Percentiles rank a stretch among this genome's conserved stretches.
These are phyloP conservation scores for Pichia sporocuriosa DNA, from an alignment of 805 yeast genomes.

Conservation along the genomic window DNA sequence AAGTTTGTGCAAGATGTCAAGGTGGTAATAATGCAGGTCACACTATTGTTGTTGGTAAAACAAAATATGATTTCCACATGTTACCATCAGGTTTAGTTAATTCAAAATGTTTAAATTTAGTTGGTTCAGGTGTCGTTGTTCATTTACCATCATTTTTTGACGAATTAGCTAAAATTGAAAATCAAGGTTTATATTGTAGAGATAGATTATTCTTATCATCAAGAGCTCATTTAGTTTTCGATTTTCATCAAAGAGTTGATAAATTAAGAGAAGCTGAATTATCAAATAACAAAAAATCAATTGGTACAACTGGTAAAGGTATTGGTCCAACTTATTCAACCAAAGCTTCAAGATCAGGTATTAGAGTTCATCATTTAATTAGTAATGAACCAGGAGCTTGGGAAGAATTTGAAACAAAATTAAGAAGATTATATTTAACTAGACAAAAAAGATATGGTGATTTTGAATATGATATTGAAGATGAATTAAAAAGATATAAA, in stretches of 20 bases:
- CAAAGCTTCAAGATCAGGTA: slow-evolving; percentile 93
- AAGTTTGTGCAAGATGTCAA: slow-evolving; percentile 95
- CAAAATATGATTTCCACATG: slow-evolving; percentile 97
- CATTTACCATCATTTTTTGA: slow-evolving; percentile 90
- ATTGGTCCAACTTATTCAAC: slow-evolving; percentile 98
- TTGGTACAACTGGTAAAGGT: slow-evolving; percentile 98
- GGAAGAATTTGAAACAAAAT: slow-evolving; percentile 79
- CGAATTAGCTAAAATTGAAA: slow-evolving; percentile 75
- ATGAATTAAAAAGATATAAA: slow-evolving; percentile 73
- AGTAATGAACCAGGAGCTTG: slow-evolving; percentile 86
- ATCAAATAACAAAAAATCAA: slow-evolving; percentile 68
- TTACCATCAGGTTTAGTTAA: slow-evolving; percentile 97
- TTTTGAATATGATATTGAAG: slow-evolving; percentile 79
- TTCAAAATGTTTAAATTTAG: slow-evolving; percentile 79
- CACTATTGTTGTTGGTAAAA: slow-evolving; percentile 85
- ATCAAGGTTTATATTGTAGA: slow-evolving; percentile 70
- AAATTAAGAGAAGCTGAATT: slow-evolving; percentile 91
- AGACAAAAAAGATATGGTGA: slow-evolving; percentile 90
- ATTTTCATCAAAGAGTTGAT: slow-evolving; percentile 96
- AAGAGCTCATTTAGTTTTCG: slow-evolving; percentile 94
- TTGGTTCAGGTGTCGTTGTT: slow-evolving; percentile 95
- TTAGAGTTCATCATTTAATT: slow-evolving; percentile 93
- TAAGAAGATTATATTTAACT: slow-evolving; percentile 69
- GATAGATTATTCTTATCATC: slow-evolving; percentile 82
- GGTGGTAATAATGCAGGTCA: slow-evolving; percentile 99